A percentile compares a stretch with the other conserved stretches of the same genome.
These are phyloP conservation scores for Passalora sequoiae DNA, from an alignment of 2,329 filamentous ascomycete species.

Conservation along the genomic window DNA sequence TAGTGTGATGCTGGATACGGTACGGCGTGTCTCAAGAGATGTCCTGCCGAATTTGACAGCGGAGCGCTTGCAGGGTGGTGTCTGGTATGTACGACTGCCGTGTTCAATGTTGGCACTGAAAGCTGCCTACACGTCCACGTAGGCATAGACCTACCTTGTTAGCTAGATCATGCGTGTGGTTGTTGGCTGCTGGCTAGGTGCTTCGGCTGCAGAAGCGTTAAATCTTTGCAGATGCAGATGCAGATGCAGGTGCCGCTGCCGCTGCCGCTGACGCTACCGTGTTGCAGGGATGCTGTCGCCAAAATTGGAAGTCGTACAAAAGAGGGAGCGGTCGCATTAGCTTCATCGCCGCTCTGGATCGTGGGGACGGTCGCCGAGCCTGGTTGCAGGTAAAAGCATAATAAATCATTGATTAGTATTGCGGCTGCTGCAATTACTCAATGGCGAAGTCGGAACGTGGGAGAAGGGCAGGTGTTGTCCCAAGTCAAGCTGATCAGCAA, in stretches of 20 bases:
- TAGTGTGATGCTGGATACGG: too few species aligned
- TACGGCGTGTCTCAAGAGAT: too few species aligned
- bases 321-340: slow-evolving; percentile 2
- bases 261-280: background rate
- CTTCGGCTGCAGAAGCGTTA: too few species aligned
- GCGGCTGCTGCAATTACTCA: too few species aligned
- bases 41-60: slow-evolving; percentile 1
- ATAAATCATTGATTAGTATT: too few species aligned
- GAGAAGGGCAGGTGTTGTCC: background rate
- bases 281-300: slow-evolving; percentile 2
- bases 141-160: too few species aligned
- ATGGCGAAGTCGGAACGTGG: too few species aligned
- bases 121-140: too few species aligned
- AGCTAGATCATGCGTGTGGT: too few species aligned
- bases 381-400: background rate
- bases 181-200: too few species aligned
- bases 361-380: background rate
- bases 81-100: slow-evolving; percentile 6
- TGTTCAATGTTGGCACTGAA: too few species aligned
- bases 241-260: slow-evolving; percentile 2
- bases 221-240: background rate
- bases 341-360: background rate
- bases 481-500: background rate
- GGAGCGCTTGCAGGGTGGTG: slow-evolving; percentile 5
- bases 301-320: slow-evolving; percentile 8